Conservation (phyloP, 352 stramenopile genomes). For the Phytophthora melonis region DNA sequence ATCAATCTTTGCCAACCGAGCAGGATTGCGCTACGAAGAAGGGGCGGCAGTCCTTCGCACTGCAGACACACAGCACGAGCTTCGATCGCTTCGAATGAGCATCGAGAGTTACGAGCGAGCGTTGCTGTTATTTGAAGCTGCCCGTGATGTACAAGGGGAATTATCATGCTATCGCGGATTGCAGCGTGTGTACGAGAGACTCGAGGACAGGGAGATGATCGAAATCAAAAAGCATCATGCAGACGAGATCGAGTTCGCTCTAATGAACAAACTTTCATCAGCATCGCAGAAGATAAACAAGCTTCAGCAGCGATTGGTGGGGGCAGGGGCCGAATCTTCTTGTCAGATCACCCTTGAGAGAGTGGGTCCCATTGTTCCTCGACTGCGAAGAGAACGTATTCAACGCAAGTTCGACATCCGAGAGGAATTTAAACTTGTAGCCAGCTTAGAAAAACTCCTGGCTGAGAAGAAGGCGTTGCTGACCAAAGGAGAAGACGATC, state of each 20-base stretch:
- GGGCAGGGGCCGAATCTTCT: slow-evolving; percentile 68
- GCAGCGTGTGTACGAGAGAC: slow-evolving; percentile 51
- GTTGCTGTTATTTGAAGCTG: slow-evolving; percentile 60
- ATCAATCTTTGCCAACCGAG: slow-evolving; percentile 46
- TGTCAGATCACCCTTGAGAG: slow-evolving; percentile 70
- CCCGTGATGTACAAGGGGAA: slow-evolving; percentile 54
- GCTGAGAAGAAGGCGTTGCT: slow-evolving; percentile 66
- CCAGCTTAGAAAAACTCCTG: slow-evolving; percentile 64
- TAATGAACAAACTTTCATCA: slow-evolving; percentile 58
- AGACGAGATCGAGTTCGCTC: slow-evolving; percentile 73
- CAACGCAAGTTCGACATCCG: slow-evolving; percentile 61
- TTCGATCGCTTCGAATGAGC: slow-evolving; percentile 54
- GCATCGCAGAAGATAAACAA: slow-evolving; percentile 48
- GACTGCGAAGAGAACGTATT: slow-evolving; percentile 66
- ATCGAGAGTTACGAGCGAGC: slow-evolving; percentile 69
- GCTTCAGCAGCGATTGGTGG: slow-evolving; percentile 68
- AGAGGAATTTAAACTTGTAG: slow-evolving; percentile 63
- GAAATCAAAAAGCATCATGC: slow-evolving; percentile 54
- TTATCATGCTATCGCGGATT: slow-evolving; percentile 67
- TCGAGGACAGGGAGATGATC: slow-evolving; percentile 66
- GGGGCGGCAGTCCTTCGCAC: slow-evolving; percentile 42
- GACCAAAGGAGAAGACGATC: slow-evolving; percentile 64
- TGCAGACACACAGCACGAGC: slow-evolving; percentile 46
- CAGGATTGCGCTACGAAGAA: slow-evolving; percentile 43
- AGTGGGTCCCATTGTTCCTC: slow-evolving; percentile 70